Conservation (phyloP, 306 rosid species). For the Malus asiatica region DNA sequence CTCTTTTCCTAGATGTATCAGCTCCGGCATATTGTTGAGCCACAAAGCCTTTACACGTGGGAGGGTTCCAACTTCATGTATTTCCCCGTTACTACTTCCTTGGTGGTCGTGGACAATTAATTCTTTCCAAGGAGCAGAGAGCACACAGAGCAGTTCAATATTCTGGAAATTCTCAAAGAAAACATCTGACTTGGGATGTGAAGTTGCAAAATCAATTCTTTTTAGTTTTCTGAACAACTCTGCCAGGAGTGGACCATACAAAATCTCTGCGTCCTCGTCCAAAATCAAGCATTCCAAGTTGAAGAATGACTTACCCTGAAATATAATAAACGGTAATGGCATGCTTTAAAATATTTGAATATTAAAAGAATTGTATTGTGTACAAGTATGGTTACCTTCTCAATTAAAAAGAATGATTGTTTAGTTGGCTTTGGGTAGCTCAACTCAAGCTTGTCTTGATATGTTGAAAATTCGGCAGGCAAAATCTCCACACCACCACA, state of each 20-base stretch:
- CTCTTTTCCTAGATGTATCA: not conserved
- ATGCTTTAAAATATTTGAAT: too few relatives aligned
- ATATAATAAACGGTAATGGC: too few relatives aligned
- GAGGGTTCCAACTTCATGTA: not conserved
- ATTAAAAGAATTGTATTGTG: too few relatives aligned
- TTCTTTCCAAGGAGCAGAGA: not conserved
- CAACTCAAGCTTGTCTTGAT: not conserved
- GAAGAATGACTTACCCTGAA: too few relatives aligned
- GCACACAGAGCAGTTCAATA: not conserved
- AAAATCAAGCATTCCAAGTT: too few relatives aligned
- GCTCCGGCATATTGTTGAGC: rapidly evolving
- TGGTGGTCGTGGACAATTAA: not conserved
- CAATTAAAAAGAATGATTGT: not conserved
- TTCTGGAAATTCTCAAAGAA: not conserved
- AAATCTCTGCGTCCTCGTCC: not conserved
- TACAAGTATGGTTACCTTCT: too few relatives aligned
- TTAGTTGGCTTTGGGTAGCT: not conserved
- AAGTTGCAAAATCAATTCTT: rapidly evolving
- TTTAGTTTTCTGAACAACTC: not conserved
- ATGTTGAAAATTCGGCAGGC: too few relatives aligned
- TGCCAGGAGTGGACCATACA: not conserved
- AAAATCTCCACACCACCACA: too few relatives aligned
- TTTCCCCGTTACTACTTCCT: not conserved
- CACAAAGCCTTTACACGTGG: not conserved
- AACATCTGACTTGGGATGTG: not conserved